Percentiles rank a stretch among this genome's conserved stretches.
Evolutionary conservation across 805 yeast genomes (phyloP).

Genomic region (Brettanomyces anomalus): DNA sequence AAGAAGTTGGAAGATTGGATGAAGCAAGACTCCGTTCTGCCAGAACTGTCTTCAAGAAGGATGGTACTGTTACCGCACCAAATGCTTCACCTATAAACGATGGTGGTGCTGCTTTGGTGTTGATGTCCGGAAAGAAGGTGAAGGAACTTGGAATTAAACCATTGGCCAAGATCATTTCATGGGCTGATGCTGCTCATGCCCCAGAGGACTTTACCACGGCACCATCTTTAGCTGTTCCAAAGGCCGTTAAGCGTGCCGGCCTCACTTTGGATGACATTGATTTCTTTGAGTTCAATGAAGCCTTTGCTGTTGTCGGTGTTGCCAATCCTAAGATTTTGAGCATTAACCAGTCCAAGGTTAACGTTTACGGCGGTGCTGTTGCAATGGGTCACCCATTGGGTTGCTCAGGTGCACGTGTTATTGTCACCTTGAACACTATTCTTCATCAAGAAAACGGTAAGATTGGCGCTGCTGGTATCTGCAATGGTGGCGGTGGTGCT

Average conservation of each 20-base stretch:
- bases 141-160: slow-evolving; percentile 84
- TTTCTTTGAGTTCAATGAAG: slow-evolving; percentile 94
- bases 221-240: slow-evolving; percentile 91
- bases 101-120: slow-evolving; percentile 93
- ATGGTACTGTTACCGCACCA: slow-evolving; percentile 96
- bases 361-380: slow-evolving; percentile 93
- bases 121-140: slow-evolving; percentile 78
- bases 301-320: slow-evolving; percentile 92
- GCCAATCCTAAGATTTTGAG: slow-evolving; percentile 72
- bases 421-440: slow-evolving; percentile 77
- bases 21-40: slow-evolving; percentile 71
- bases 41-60: slow-evolving; percentile 90
- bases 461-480: slow-evolving; percentile 90
- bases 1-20: slow-evolving; percentile 73
- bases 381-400: slow-evolving; percentile 95
- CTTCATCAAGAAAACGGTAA: slow-evolving; percentile 79
- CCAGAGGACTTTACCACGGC: slow-evolving; percentile 96
- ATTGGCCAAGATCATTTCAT: slow-evolving; percentile 78
- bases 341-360: slow-evolving; percentile 59
- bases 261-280: slow-evolving; percentile 61
- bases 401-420: slow-evolving; percentile 90
- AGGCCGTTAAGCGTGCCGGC: slow-evolving; percentile 85
- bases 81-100: slow-evolving; percentile 95
- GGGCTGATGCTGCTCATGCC: slow-evolving; percentile 97
- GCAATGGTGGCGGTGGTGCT: slow-evolving; percentile 99